These are phyloP conservation scores for Calocybe gambosa DNA, from an alignment of 1,284 basidiomycete genomes.

Conservation along the genomic window DNA sequence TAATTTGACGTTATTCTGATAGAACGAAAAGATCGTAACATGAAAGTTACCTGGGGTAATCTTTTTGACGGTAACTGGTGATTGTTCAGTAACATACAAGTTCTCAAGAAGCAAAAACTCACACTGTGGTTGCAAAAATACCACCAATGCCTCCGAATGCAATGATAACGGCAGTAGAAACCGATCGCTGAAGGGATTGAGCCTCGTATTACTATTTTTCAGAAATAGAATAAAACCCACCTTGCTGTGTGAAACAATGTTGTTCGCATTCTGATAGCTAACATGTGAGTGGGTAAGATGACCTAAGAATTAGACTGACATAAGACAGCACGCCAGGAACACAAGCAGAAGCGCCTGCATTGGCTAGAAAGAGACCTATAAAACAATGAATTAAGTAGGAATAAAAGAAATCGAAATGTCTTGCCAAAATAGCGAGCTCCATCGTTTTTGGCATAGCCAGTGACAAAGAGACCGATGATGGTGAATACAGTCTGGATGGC, in stretches of 20 bases:
- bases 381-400: not conserved
- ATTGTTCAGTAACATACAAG: not conserved
- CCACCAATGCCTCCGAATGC: conserved; percentile 30
- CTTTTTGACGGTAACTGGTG: not conserved
- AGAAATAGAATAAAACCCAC: conserved; percentile 4
- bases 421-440: conserved; percentile 33
- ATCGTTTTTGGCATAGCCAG: conserved; percentile 25
- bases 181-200: conserved; percentile 19
- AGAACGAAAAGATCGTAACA: not conserved
- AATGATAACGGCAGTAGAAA: conserved; percentile 27
- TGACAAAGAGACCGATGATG: conserved; percentile 30
- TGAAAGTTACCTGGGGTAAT: not conserved
- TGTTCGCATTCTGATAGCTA: conserved; percentile 23
- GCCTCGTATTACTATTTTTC: no score
- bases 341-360: conserved; percentile 24
- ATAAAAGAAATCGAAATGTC: not conserved
- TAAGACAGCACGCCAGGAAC: conserved; percentile 27
- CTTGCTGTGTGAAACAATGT: conserved; percentile 28
- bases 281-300: not conserved
- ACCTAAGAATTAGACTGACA: conserved; percentile 15
- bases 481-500: conserved; percentile 27
- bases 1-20: not conserved
- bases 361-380: conserved; percentile 22
- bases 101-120: conserved; percentile 2
- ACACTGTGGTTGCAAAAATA: conserved; percentile 29